These are phyloP conservation scores for Talaromyces sp. DNA, from an alignment of 2,329 filamentous ascomycete species.

Conservation along the genomic window DNA sequence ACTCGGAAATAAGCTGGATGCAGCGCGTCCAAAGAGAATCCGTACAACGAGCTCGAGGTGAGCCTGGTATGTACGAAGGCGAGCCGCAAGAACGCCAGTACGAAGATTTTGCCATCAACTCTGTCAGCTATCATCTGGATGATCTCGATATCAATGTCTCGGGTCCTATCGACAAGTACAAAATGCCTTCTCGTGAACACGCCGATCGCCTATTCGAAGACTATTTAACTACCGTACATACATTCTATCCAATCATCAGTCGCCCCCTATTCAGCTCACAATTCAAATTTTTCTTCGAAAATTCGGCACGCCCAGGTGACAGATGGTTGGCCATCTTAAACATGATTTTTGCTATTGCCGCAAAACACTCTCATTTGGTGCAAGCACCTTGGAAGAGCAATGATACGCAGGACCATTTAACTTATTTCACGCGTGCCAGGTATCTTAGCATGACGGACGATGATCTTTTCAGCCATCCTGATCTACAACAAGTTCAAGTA, in stretches of 20 bases:
- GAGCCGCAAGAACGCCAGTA: conserved; percentile 25
- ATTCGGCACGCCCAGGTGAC: conserved; percentile 33
- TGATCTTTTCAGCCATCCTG: conserved; percentile 42
- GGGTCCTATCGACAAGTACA: conserved; percentile 39
- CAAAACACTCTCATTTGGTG: conserved; percentile 43
- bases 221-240: conserved; percentile 43
- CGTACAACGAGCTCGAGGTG: conserved; percentile 30
- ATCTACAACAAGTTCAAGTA: conserved; percentile 47
- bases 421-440: conserved; percentile 45
- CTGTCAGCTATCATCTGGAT: conserved; percentile 44
- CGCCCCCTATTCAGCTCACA: conserved; percentile 40
- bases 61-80: conserved; percentile 29
- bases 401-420: conserved; percentile 41
- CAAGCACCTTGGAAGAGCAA: conserved; percentile 42
- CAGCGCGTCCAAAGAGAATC: conserved; percentile 41
- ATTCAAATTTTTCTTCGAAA: conserved; percentile 40
- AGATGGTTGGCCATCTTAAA: conserved; percentile 47
- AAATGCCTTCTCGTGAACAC: conserved; percentile 39
- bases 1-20: conserved; percentile 47
- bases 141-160: conserved; percentile 42
- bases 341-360: conserved; percentile 46
- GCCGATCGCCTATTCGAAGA: conserved; percentile 43
- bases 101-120: conserved; percentile 32
- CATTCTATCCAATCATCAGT: conserved; percentile 46
- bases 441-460: conserved; percentile 43